Base-by-base conservation (phyloP, 2,329 filamentous ascomycete genomes). In the Incumbomyces lentus region DNA sequence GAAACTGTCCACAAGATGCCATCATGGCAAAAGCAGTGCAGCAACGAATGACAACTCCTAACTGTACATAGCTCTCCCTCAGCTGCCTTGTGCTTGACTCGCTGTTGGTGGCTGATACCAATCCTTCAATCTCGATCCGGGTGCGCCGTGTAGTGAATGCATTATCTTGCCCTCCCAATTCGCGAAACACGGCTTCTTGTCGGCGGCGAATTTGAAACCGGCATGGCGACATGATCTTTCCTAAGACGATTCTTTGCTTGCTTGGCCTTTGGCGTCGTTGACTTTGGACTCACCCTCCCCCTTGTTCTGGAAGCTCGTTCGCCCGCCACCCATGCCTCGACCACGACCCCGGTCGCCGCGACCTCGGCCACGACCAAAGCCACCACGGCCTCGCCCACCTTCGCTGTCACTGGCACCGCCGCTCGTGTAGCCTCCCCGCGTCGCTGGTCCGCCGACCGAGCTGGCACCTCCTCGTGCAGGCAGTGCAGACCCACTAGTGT, bases 331-430 rank as follows among this genome's bases (percentile, higher is more conserved):
- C 12, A 73, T 68, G 14, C 76, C 73, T 11, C 76, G 69, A 29
- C 69, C 71, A 13, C 78, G 78, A 39, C 78, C 67, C 42, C 73
- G 73, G 52, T 71, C 68, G 49, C 76, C 71, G 51, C 74, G 68
- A 50, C 72, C 68, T 52, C 76, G 70, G 50, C 76, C 71, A 47
- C 76, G 68, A 46, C 70, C 69, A 57, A 75, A 71, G 16, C 69
- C 69, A 32, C 70, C 71, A 39, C 74, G 73, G 22, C 74, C 74
- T 45, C 76, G 74, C 49, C 86, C 82, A 53, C 74, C 72, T 59
- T 88, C 85, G 56, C 82, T 85, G 60, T 83, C 81, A 50, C 82
- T 89, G 49, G 86, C 86, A 44, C 81, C 85, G 46, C 84, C 85
- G 60, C 87, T 93, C 57, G 86, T 82, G 69, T 95, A 95, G 49